A percentile compares a stretch with the other conserved stretches of the same genome.
phyloP scores from a whole-genome alignment of 2,329 filamentous ascomycete species.

The Colletotrichum neosansevieriae region DNA sequence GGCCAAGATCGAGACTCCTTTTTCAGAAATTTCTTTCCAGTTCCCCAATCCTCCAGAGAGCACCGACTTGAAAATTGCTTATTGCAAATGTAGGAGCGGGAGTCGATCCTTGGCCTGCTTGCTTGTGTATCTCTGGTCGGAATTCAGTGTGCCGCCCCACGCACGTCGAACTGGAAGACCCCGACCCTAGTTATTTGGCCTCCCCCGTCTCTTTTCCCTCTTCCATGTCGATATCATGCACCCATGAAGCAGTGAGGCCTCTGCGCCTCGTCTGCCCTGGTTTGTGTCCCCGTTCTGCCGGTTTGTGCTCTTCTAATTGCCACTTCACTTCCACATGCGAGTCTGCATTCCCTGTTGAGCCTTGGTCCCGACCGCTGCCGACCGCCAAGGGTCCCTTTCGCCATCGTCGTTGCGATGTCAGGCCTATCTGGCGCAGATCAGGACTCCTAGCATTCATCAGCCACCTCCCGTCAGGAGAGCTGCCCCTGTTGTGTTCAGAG shows the following conservation, averaged over 20 bases:
- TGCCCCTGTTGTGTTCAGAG: constrained; percentile 8
- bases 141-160: constrained; percentile 5
- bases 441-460: constrained; percentile 18
- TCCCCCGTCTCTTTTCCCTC: constrained; percentile 19
- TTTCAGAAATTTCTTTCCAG: neutral
- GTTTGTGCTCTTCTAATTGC: neutral
- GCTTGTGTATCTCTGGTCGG: neutral
- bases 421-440: constrained; percentile 26
- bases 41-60: neutral
- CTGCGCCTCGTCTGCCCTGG: constrained; percentile 4
- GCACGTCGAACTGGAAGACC: no score
- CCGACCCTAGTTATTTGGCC: no score
- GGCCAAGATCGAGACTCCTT: neutral
- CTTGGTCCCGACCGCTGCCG: constrained; percentile 1
- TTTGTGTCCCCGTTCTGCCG: neutral
- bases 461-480: constrained; percentile 21
- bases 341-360: neutral
- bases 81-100: constrained; percentile 30
- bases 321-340: neutral
- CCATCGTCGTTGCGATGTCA: neutral
- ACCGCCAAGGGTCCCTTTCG: constrained; percentile 8
- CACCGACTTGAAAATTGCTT: no score
- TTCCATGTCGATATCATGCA: constrained; percentile 21
- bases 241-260: neutral
- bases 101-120: constrained; percentile 34